Evolutionary conservation across 2,329 filamentous ascomycete species (phyloP), one percentile per base, ranked within the genome.

Genomic region (Metarhizium brunneum): DNA sequence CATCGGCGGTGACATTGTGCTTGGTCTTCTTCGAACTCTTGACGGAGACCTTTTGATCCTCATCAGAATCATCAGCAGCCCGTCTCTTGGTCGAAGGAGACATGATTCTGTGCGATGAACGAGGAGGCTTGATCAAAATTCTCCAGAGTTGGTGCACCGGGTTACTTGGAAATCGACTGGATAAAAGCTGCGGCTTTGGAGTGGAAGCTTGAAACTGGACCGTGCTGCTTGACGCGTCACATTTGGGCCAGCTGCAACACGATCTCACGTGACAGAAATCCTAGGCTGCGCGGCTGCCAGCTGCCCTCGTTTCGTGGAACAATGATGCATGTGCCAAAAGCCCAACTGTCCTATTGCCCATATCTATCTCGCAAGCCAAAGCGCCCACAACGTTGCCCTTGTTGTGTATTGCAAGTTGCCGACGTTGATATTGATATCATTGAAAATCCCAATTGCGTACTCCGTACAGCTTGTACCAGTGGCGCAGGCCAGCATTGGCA

Each of bases 1-100:
- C 70, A 18, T 68, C 64, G 2, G 64, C 53, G 1, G 62, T 52
- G 4, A 62, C 58, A 16, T 61, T 59, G 58, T 63, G 65, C 65
- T 76, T 76, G 49, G 64, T 68, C 62, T 79, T 80, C 70, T 83
- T 82, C 57, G 71, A 61, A 56, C 75, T 72, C 65, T 77, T 68
- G 25, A 61, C 57, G 16, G 62, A 55, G 40, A 63, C 56, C 29
- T 59, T 60, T 18, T 63, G 53, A 25, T 78, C 65, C 59, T 66
- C 64, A 51, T 70, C 67, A 55, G 63, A 62, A 49, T 69, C 64
- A 48, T 69, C 68, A n/a, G 63, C 63, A 51, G 65, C 62, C 59
- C 72, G 69, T 63, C 72, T 74, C 63, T 71, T 72, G 16, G 63
- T 59, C 18, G 58, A 57, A 29, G 58, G 54, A 35, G 63, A 57